Evolutionary conservation across 805 yeast genomes (phyloP).

Genomic region (Jamesozyma rosinii): DNA sequence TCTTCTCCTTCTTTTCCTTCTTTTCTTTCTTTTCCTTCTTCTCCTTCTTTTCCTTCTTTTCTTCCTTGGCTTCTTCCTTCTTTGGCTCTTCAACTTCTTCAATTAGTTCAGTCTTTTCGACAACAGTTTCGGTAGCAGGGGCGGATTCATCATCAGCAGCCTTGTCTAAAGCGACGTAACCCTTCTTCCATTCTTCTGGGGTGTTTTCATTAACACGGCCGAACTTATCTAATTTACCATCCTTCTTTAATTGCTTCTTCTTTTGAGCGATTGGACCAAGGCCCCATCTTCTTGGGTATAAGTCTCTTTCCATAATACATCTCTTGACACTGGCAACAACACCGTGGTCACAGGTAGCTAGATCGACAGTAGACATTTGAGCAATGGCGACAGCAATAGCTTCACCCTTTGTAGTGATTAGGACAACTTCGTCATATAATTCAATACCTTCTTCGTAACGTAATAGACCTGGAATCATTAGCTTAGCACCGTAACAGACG

Average conservation of each 20-base stretch:
- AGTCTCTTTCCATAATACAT: conserved; percentile 98
- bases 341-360: conserved; percentile 96
- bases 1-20: conserved; percentile 36
- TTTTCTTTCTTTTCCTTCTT: conserved; percentile 41
- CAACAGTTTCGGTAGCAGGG: conserved; percentile 18
- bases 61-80: conserved; percentile 47
- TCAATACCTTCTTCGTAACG: conserved; percentile 98
- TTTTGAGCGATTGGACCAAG: conserved; percentile 96
- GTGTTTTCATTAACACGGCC: conserved; percentile 92
- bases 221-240: conserved; percentile 91
- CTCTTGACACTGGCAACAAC: conserved; percentile 97
- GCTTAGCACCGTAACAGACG: conserved; percentile 96
- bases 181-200: conserved; percentile 84
- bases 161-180: conserved; percentile 60
- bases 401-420: conserved; percentile 98
- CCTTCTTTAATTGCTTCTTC: conserved; percentile 96
- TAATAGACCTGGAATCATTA: conserved; percentile 96
- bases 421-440: conserved; percentile 92
- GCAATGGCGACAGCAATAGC: conserved; percentile 98
- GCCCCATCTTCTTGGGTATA: conserved; percentile 99
- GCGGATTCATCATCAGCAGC: conserved; percentile 27
- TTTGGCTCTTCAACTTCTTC: conserved; percentile 36
- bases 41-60: conserved; percentile 34
- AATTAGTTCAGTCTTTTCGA: conserved; percentile 34
- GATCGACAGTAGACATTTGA: conserved; percentile 96